These are phyloP conservation scores for Podospora bellae-mahoneyi DNA, from an alignment of 495 filamentous ascomycete genomes.

Conservation along the genomic window DNA sequence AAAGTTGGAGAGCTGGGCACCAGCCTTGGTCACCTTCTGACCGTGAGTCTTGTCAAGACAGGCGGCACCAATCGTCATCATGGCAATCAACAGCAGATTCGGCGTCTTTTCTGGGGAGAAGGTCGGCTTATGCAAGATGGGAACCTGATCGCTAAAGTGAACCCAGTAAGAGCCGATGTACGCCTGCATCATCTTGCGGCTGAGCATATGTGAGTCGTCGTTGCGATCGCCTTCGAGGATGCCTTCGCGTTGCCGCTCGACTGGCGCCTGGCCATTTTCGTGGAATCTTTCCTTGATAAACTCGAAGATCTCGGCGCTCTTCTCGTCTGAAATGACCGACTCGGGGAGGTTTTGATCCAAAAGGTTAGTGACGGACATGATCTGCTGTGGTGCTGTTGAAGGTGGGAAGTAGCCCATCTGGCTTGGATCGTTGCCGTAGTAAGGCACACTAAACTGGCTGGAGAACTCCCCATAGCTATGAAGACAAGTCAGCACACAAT, in stretches of 20 bases:
- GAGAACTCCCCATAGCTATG: slow-evolving; percentile 50
- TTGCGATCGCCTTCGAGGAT: slow-evolving; percentile 75
- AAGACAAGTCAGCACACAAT: slow-evolving; percentile 25
- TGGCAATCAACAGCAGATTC: slow-evolving; percentile 80
- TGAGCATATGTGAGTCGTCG: slow-evolving; percentile 71
- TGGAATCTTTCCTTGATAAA: slow-evolving; percentile 80
- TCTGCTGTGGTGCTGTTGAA: slow-evolving; percentile 59
- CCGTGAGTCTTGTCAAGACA: slow-evolving; percentile 81
- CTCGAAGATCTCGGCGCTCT: slow-evolving; percentile 77
- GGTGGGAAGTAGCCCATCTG: slow-evolving; percentile 53
- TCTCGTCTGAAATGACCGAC: slow-evolving; percentile 80
- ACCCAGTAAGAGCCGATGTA: slow-evolving; percentile 94
- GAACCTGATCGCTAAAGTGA: slow-evolving; percentile 91
- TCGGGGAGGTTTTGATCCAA: slow-evolving; percentile 80
- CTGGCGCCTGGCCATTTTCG: slow-evolving; percentile 71
- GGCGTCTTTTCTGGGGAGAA: slow-evolving; percentile 85
- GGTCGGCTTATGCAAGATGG: slow-evolving; percentile 90
- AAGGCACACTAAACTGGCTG: slow-evolving; percentile 48
- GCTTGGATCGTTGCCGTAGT: slow-evolving; percentile 48
- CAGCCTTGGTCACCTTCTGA: slow-evolving; percentile 64
- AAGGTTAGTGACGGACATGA: slow-evolving; percentile 86
- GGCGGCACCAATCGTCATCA: slow-evolving; percentile 90
- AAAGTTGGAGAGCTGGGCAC: slow-evolving; percentile 77
- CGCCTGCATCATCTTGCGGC: slow-evolving; percentile 88
- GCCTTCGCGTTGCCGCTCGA: slow-evolving; percentile 70